A percentile compares a stretch with the other conserved stretches of the same genome.
Conservation (phyloP, 2,329 filamentous ascomycete genomes). For the Rasamsonia emersonii region DNA sequence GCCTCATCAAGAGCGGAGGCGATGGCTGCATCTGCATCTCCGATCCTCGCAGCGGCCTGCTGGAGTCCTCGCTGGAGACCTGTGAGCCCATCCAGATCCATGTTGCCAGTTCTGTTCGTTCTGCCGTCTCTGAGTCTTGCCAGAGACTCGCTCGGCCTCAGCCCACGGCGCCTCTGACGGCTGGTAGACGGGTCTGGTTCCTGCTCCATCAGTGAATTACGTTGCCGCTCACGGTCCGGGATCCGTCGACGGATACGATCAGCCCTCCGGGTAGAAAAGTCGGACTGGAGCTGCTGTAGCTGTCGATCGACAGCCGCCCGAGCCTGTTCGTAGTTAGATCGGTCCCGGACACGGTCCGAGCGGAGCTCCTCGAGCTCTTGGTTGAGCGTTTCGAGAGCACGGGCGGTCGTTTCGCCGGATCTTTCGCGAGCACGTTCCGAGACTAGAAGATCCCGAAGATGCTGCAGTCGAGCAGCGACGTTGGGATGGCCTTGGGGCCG, state of each 20-base stretch:
- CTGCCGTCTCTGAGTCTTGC: constrained; percentile 10
- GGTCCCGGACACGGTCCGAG: constrained; percentile 17
- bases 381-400: constrained; percentile 31
- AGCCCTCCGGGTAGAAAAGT: constrained; percentile 7
- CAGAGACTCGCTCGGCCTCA: constrained; percentile 18
- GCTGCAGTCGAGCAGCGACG: constrained; percentile 20
- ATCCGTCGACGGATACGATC: constrained; percentile 11
- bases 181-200: constrained; percentile 13
- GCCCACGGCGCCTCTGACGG: constrained; percentile 15
- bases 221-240: constrained; percentile 9
- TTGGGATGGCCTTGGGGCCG: constrained; percentile 16
- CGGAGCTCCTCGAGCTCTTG: constrained; percentile 28
- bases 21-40: constrained; percentile 14
- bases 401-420: constrained; percentile 19
- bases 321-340: constrained; percentile 17
- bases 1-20: constrained; percentile 18
- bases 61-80: constrained; percentile 10
- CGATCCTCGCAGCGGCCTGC: constrained; percentile 11
- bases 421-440: constrained; percentile 23
- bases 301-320: constrained; percentile 18
- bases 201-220: constrained; percentile 12
- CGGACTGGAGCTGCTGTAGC: constrained; percentile 15
- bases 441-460: constrained; percentile 31
- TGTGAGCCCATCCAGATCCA: constrained; percentile 2
- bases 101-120: constrained; percentile 9